Base-by-base conservation (phyloP, 2,329 filamentous ascomycete genomes). In the Fonsecaea pedrosoi region DNA sequence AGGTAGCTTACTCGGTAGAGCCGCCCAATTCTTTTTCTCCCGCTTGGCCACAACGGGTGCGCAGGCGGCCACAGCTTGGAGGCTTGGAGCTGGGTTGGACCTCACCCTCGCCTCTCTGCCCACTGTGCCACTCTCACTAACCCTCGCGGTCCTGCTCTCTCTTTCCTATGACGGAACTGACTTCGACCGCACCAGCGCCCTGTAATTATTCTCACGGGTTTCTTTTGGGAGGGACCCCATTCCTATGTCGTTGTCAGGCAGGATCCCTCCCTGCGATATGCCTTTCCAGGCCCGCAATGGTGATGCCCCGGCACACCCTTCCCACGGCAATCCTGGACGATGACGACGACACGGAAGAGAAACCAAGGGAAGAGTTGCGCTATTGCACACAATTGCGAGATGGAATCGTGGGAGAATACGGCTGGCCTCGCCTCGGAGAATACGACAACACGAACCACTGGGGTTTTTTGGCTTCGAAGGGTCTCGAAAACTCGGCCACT, bases 301-400 rank as follows among this genome's bases (percentile, higher is more conserved):
- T 10, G 40, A 42, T 42, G 15, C 15, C 40, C 18, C 5, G 3
- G 9, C 13, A 40, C 12, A 40, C 37, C 21, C 25, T 54, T 54
- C 21, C 50, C 50, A 6, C 50, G 10, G 60, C 50, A 45, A 62
- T 50, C 55, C 60, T 45, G 13, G 35, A 12, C 3, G 34, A 55
- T 55, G 48, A 21, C 18, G 18, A 30, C 60, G 60, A 50, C 9
- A 54, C 54, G 35, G 45, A 56, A 37, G 60, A 48, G 50, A 12
- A 55, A 32, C n/a, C 30, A 35, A 30, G 25, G n/a, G 8, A 55
- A 55, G 30, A 12, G 53, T 55, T 55, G 34, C 53, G 35, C n/a
- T 37, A 30, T 25, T 21, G 13, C 21, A 12, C 45, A 4, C 25
- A 25, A 25, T 25, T 25, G 18, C 45, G 12, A 50, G 45, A 12